phyloP scores from a whole-genome alignment of 768 basidiomycete genomes.

The Termitomyces sp. region DNA sequence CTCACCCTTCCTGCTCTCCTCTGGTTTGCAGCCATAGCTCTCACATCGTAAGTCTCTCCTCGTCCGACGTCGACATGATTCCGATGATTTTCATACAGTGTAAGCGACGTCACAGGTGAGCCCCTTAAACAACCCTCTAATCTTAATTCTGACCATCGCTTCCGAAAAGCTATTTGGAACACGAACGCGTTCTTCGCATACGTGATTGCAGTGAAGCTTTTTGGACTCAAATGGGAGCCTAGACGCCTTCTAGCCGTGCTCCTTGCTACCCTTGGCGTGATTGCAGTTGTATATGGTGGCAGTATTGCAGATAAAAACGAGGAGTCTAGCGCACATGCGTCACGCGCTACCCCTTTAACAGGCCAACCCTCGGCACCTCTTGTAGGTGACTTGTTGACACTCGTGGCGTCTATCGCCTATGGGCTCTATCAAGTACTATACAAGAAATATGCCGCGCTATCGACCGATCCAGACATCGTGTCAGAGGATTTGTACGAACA shows the following conservation, averaged over 20 bases:
- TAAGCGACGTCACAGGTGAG: slow-evolving; percentile 77
- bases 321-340: slow-evolving; percentile 6
- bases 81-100: slow-evolving; percentile 37
- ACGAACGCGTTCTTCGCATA: slow-evolving; percentile 92
- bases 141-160: slow-evolving; percentile 9
- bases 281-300: slow-evolving; percentile 83
- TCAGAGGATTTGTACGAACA: slow-evolving; percentile 43
- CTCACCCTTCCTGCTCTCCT: slow-evolving; percentile 65
- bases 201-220: slow-evolving; percentile 73
- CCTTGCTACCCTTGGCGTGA: slow-evolving; percentile 78
- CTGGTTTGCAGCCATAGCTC: slow-evolving; percentile 72
- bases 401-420: slow-evolving; percentile 69
- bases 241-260: slow-evolving; percentile 69
- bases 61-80: slow-evolving; percentile 8
- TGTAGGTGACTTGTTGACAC: slow-evolving; percentile 71
- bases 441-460: slow-evolving; percentile 74
- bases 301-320: slow-evolving; percentile 25
- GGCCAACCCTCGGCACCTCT: slow-evolving; percentile 51
- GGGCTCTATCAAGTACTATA: slow-evolving; percentile 84
- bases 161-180: slow-evolving; percentile 72
- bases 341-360: slow-evolving; percentile 3
- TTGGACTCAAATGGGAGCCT: slow-evolving; percentile 60
- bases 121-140: slow-evolving; percentile 4
- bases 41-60: slow-evolving; percentile 63
- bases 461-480: slow-evolving; percentile 56